phyloP scores from a whole-genome alignment of 2,329 filamentous ascomycete species.

The Ophiostoma quercus region DNA sequence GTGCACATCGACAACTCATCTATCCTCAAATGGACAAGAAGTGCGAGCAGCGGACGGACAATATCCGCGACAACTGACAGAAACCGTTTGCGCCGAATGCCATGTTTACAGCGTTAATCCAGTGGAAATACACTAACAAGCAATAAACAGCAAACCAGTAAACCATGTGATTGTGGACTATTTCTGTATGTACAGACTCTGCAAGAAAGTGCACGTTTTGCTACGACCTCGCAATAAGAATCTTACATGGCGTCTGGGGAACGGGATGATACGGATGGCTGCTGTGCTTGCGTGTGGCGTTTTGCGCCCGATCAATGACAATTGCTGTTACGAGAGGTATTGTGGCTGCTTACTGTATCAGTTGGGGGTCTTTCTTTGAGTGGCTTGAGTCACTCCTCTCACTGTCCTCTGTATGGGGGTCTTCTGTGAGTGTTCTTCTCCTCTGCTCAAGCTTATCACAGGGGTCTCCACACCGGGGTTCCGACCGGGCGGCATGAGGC shows the following conservation, averaged over 20 bases:
- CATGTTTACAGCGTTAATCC: not conserved
- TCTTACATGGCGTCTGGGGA: not conserved
- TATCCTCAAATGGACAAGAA: not conserved
- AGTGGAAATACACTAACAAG: conserved; percentile 1
- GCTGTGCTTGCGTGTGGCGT: not conserved
- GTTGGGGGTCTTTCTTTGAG: not conserved
- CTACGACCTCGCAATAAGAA: not conserved
- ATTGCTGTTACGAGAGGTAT: not conserved
- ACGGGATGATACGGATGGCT: not conserved
- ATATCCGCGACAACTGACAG: not conserved
- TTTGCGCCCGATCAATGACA: not conserved
- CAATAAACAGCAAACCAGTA: not conserved
- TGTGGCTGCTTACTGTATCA: conserved; percentile 6
- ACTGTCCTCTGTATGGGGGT: too few species aligned
- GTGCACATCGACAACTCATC: not conserved
- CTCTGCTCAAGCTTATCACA: not conserved
- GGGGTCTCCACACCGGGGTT: not conserved
- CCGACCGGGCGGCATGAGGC: not conserved
- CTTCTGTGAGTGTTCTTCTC: too few species aligned
- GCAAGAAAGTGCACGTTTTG: not conserved
- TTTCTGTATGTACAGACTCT: too few species aligned
- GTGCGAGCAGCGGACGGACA: not conserved
- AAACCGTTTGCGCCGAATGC: not conserved
- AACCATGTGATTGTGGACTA: not conserved
- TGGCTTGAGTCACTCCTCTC: not conserved